These are phyloP conservation scores for Backusella macrospora DNA, from an alignment of 192 early-diverging fungal species.

Conservation along the genomic window DNA sequence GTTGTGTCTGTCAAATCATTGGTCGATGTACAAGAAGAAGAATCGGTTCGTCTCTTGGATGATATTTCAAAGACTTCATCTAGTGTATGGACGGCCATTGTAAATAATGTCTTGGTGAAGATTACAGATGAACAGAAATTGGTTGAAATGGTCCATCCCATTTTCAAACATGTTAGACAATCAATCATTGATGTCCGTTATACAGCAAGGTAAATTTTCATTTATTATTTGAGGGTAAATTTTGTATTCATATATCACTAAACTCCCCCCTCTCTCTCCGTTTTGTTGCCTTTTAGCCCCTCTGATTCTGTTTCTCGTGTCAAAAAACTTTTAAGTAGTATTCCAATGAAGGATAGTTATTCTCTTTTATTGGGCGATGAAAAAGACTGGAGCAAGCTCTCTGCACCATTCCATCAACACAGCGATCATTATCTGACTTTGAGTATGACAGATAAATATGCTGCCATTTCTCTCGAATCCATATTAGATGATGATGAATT, in stretches of 20 bases:
- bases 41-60: neutral
- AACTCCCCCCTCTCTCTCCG: neutral
- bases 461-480: constrained; percentile 2
- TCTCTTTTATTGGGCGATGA: constrained; percentile 38
- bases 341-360: constrained; percentile 1
- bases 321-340: constrained; percentile 30
- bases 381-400: constrained; percentile 45
- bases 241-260: neutral
- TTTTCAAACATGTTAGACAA: constrained; percentile 31
- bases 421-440: constrained; percentile 25
- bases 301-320: constrained; percentile 48
- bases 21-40: neutral
- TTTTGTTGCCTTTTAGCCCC: constrained; percentile 38
- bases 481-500: constrained; percentile 32
- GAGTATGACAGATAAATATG: constrained; percentile 20
- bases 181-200: constrained; percentile 40
- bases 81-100: constrained; percentile 4
- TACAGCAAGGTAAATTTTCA: constrained; percentile 39
- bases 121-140: neutral
- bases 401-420: constrained; percentile 31
- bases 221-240: neutral
- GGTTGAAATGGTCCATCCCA: neutral
- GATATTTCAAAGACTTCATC: constrained; percentile 5
- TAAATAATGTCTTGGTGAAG: neutral
- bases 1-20: constrained; percentile 13